A percentile compares a stretch with the other conserved stretches of the same genome.
These are phyloP conservation scores for Serendipita vermifera DNA, from an alignment of 768 basidiomycete genomes.

Conservation along the genomic window DNA sequence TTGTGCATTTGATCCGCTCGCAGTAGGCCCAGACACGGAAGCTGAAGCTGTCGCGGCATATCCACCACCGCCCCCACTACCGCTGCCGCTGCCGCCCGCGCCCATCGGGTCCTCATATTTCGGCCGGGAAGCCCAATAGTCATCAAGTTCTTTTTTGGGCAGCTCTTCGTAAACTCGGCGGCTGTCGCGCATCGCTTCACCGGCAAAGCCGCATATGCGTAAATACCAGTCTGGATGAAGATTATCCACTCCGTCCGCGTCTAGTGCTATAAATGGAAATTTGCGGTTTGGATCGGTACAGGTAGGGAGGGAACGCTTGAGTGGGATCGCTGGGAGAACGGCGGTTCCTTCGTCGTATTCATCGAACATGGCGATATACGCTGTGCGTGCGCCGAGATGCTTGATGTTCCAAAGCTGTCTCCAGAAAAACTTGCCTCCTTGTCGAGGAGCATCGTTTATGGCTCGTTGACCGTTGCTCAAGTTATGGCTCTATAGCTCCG, in stretches of 20 bases:
- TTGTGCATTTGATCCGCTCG: no score
- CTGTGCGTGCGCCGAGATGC: conserved; percentile 43
- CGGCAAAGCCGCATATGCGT: conserved; percentile 62
- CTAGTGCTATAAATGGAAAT: conserved; percentile 45
- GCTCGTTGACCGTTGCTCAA: conserved; percentile 56
- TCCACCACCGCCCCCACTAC: not conserved
- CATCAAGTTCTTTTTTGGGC: conserved; percentile 56
- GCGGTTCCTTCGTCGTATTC: conserved; percentile 83
- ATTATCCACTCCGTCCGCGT: conserved; percentile 58
- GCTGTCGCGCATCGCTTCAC: conserved; percentile 51
- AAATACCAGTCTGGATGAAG: conserved; percentile 78
- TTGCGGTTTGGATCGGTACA: conserved; percentile 28
- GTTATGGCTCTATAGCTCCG: conserved; percentile 47
- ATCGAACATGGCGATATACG: conserved; percentile 85
- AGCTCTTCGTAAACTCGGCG: conserved; percentile 50
- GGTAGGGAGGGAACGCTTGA: conserved; percentile 45
- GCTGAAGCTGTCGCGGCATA: not conserved
- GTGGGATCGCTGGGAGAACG: conserved; percentile 57
- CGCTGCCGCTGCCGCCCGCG: not conserved
- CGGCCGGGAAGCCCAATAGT: conserved; percentile 59
- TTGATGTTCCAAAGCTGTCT: conserved; percentile 60
- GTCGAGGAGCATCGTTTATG: conserved; percentile 56
- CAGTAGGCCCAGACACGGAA: not conserved
- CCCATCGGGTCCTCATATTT: conserved; percentile 17
- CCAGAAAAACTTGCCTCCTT: conserved; percentile 70